Evolutionary conservation across 2,329 filamentous ascomycete species (phyloP).

Genomic region (Daldinia sp.): DNA sequence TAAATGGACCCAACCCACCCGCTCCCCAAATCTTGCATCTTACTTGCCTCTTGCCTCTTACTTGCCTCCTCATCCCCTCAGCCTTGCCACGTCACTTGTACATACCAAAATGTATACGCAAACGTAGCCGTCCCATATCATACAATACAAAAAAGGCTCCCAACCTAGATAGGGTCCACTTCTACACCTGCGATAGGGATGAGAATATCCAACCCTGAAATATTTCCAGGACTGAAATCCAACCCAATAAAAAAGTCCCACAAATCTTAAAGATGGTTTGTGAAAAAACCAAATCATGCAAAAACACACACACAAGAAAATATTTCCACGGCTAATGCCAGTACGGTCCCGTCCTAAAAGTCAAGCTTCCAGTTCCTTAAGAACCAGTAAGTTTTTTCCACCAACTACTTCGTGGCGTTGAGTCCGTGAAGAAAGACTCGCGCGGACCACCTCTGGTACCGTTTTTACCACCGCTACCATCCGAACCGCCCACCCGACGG

Average conservation of each 20-base stretch:
- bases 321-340: neutral
- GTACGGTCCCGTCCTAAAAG: neutral
- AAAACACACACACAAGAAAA: constrained; percentile 4
- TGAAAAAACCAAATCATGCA: constrained; percentile 2
- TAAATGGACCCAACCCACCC: constrained; percentile 12
- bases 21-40: constrained; percentile 13
- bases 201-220: neutral
- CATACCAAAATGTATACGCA: constrained; percentile 17
- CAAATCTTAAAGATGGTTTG: constrained; percentile 9
- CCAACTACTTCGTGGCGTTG: constrained; percentile 64
- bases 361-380: constrained; percentile 19
- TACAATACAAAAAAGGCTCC: constrained; percentile 15
- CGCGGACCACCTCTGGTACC: constrained; percentile 42
- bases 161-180: neutral
- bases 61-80: constrained; percentile 21
- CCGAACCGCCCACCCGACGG: constrained; percentile 46
- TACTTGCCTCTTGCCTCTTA: constrained; percentile 13
- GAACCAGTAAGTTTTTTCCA: constrained; percentile 64
- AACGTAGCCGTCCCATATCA: constrained; percentile 9
- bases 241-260: constrained; percentile 2
- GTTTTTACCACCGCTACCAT: constrained; percentile 47
- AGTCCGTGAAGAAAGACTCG: constrained; percentile 53
- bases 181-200: neutral
- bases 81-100: constrained; percentile 34
- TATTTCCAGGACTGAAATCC: neutral